Conservation (phyloP, 352 stramenopile genomes). For the Pythium oligandrum region DNA sequence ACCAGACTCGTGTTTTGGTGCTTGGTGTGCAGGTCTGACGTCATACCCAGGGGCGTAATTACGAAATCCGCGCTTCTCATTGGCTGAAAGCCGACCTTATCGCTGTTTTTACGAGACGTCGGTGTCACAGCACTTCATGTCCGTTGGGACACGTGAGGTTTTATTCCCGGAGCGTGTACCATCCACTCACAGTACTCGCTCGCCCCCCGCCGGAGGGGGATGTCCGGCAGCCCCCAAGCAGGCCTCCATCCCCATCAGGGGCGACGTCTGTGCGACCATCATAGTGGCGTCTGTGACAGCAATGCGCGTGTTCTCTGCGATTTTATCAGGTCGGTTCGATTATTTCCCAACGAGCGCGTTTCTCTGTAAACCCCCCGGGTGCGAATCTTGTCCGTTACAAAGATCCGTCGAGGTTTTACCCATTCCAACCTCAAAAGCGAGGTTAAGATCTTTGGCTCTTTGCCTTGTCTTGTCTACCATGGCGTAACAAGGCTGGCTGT, state of each 20-base stretch:
- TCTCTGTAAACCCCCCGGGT: conserved; percentile 12
- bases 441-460: no score
- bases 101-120: conserved; percentile 11
- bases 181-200: no score
- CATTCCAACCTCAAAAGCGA: no score
- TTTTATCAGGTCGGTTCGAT: neutral
- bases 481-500: no score
- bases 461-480: no score
- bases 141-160: conserved; percentile 1
- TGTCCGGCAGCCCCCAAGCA: conserved; percentile 1
- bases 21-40: conserved; percentile 18
- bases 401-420: no score
- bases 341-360: conserved; percentile 5
- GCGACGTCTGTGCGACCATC: neutral
- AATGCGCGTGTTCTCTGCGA: conserved; percentile 7
- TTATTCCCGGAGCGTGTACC: no score
- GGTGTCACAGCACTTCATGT: conserved; percentile 11
- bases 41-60: conserved; percentile 14
- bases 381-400: no score
- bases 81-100: conserved; percentile 14
- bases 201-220: no score
- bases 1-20: conserved; percentile 14
- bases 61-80: conserved; percentile 7
- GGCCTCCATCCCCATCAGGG: conserved; percentile 7
- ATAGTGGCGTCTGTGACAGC: neutral